These are phyloP conservation scores for Candida stauntonica DNA, from an alignment of 805 yeast genomes.

Conservation along the genomic window DNA sequence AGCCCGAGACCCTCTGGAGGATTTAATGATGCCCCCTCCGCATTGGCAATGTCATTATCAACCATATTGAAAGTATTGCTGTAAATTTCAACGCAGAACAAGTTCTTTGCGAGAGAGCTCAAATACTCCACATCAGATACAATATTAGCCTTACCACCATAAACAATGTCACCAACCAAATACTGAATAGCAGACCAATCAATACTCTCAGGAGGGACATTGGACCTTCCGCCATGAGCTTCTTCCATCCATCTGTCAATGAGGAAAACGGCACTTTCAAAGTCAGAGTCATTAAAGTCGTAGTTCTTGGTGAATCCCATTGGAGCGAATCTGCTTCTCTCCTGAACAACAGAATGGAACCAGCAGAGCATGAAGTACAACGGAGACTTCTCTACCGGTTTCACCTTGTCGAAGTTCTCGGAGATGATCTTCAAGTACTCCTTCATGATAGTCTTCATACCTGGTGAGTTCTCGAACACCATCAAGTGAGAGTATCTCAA, in stretches of 20 bases:
- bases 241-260: constrained; percentile 39
- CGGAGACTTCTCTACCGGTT: constrained; percentile 39
- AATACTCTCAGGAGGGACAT: constrained; percentile 41
- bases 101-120: constrained; percentile 28
- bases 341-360: constrained; percentile 64
- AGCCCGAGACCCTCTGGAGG: constrained; percentile 51
- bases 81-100: constrained; percentile 40
- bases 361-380: constrained; percentile 56
- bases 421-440: constrained; percentile 26
- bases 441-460: constrained; percentile 45
- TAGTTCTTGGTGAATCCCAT: constrained; percentile 56
- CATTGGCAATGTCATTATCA: constrained; percentile 21
- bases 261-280: constrained; percentile 43
- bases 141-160: constrained; percentile 59
- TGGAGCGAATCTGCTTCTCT: constrained; percentile 55
- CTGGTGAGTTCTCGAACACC: constrained; percentile 59
- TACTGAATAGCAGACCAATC: constrained; percentile 52
- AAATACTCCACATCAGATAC: constrained; percentile 37
- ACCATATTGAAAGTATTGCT: constrained; percentile 40
- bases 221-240: constrained; percentile 23
- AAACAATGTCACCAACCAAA: constrained; percentile 50
- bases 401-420: background rate
- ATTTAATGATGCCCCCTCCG: constrained; percentile 6
- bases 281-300: constrained; percentile 75
- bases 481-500: constrained; percentile 51